phyloP scores from a whole-genome alignment of 768 basidiomycete species.

The Amanita subjunquillea region DNA sequence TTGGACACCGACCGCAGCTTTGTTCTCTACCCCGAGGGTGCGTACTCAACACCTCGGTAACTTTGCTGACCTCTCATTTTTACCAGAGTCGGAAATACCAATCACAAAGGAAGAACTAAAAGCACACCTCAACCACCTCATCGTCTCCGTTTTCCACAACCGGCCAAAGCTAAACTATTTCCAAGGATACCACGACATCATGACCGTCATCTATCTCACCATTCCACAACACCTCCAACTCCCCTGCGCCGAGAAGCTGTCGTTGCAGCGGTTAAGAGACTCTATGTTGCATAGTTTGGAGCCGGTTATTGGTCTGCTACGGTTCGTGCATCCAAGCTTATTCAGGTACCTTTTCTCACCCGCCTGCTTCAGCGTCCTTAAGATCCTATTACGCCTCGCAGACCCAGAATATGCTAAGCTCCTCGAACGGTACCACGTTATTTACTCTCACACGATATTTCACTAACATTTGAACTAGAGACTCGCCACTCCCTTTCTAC shows the following conservation, averaged over 20 bases:
- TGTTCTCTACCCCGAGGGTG: constrained; percentile 87
- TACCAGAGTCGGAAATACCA: constrained; percentile 11
- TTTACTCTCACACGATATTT: not conserved
- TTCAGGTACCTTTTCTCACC: not conserved
- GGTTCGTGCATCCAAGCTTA: constrained; percentile 26
- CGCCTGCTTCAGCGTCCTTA: constrained; percentile 44
- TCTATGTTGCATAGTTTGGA: constrained; percentile 83
- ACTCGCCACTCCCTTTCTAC: constrained; percentile 77
- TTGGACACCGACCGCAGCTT: constrained; percentile 92
- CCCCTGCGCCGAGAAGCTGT: constrained; percentile 58
- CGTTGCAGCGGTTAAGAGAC: constrained; percentile 72
- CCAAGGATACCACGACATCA: constrained; percentile 89
- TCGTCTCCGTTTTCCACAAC: constrained; percentile 67
- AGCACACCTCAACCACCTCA: constrained; percentile 54
- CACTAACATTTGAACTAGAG: constrained; percentile 25
- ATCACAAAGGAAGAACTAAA: constrained; percentile 47
- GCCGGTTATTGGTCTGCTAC: constrained; percentile 72
- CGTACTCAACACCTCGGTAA: constrained; percentile 10
- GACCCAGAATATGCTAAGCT: constrained; percentile 63
- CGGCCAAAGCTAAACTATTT: constrained; percentile 74
- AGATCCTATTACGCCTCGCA: constrained; percentile 58
- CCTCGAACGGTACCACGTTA: constrained; percentile 46
- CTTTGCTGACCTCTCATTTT: not conserved
- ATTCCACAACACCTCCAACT: constrained; percentile 51
- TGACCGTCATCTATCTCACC: constrained; percentile 74